Evolutionary conservation across 2,329 filamentous ascomycete genomes (phyloP).

Genomic region (Pseudogymnoascus sp.): DNA sequence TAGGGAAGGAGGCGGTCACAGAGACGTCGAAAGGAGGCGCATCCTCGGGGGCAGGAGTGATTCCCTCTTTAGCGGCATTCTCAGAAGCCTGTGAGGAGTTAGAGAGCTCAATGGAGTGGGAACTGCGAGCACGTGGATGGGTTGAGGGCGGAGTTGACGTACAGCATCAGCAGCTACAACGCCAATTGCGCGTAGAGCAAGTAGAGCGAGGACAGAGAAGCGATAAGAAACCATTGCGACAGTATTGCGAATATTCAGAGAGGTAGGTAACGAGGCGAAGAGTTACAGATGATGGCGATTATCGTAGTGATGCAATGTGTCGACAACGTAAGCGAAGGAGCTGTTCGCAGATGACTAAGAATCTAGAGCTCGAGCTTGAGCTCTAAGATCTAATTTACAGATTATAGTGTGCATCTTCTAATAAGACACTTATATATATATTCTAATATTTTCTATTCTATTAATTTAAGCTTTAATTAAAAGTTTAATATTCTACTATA

Average conservation of each 20-base stretch:
- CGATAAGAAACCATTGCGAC: conserved; percentile 62
- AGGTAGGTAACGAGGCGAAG: background rate
- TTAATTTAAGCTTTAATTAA: too few relatives aligned
- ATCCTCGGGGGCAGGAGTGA: conserved; percentile 13
- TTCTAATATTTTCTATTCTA: too few relatives aligned
- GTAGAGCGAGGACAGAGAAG: conserved; percentile 62
- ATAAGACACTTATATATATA: too few relatives aligned
- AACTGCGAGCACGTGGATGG: conserved; percentile 19
- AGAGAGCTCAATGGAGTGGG: conserved; percentile 15
- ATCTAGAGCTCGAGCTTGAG: too few relatives aligned
- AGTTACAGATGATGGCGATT: background rate
- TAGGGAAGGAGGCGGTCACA: conserved; percentile 55
- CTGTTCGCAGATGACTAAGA: background rate
- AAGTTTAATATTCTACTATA: too few relatives aligned
- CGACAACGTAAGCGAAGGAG: conserved; percentile 4
- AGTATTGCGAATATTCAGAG: background rate
- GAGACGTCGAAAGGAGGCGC: conserved; percentile 55
- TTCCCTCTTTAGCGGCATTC: conserved; percentile 14
- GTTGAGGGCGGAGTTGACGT: conserved; percentile 33
- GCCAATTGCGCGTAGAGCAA: conserved; percentile 62
- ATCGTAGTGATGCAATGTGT: background rate
- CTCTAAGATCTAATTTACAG: too few relatives aligned
- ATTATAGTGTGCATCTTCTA: too few relatives aligned
- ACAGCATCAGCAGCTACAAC: conserved; percentile 56
- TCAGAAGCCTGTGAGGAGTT: conserved; percentile 14